Base-by-base conservation (phyloP, 371 early-diverging fungal species). In the Nematocida sp. region DNA sequence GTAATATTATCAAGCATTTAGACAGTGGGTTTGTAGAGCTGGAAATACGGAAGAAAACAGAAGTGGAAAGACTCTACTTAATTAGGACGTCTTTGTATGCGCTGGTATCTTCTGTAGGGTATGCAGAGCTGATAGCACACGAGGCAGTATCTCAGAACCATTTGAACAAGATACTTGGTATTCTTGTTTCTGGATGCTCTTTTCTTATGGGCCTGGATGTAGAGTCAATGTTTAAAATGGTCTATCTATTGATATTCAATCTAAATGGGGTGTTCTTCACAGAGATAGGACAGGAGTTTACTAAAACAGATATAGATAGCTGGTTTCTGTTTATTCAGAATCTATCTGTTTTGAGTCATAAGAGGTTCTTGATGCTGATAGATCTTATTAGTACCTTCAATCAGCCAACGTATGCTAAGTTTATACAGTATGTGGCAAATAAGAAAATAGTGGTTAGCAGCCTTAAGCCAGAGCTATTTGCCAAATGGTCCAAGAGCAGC, bases 241-340 rank as follows among this genome's bases (percentile, higher is more conserved):
- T 49, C 13, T 57, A 60, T 49, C 46, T 70, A 2, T 31, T 70
- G 27, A 29, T 32, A 17, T 43, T 61, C 4, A 70, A 60, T 49
- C 13, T 70, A 11, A 70, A 70, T 32, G 74, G 74, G 23, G 27
- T 70, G 15, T 70, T 70, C 35, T 46, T 13, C 46, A 45, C 41
- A 0, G 29, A 57, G 60, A 55, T 40, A 19, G 74, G 58, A 0
- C 58, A 60, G 60, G 34, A 45, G 21, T 49, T 70, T 29, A 70
- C 49, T 13, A 43, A 37, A 32, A 46, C 57, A 31, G 74, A 61
- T 51, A 60, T 70, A 48, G 52, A 38, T 19, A 43, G 27, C 1
- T 58, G 58, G n/a, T 51, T 70, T 46, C 53, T 70, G 7, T 70
- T 70, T 70, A 25, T 70, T 0, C 74, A 70, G 35, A 70, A 57